A percentile compares a stretch with the other conserved stretches of the same genome.
Evolutionary conservation across 352 stramenopile genomes (phyloP).

Genomic region (Globisporangium cederbergense): DNA sequence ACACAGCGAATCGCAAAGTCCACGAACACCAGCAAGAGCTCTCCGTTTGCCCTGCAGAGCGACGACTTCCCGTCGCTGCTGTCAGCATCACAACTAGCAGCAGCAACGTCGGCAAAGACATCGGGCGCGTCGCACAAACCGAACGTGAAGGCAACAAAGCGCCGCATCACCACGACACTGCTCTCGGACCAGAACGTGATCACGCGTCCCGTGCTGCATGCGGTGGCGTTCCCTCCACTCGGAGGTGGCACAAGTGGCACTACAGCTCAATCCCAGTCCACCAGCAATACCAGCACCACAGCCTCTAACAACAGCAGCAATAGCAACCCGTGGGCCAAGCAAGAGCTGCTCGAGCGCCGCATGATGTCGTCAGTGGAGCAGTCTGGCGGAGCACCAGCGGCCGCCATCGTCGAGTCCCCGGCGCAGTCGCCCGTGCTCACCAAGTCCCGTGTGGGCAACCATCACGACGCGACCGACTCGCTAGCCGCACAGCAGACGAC

Average conservation of each 20-base stretch:
- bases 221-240: slow-evolving; percentile 31
- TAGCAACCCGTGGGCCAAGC: slow-evolving; percentile 34
- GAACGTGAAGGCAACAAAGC: slow-evolving; percentile 24
- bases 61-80: slow-evolving; percentile 38
- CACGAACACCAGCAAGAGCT: slow-evolving; percentile 3
- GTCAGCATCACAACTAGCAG: background rate
- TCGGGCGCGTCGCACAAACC: background rate
- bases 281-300: background rate
- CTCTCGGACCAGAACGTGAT: slow-evolving; percentile 29
- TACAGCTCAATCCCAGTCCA: background rate
- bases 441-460: background rate
- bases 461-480: background rate
- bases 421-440: background rate
- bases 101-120: background rate
- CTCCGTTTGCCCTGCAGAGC: slow-evolving; percentile 22
- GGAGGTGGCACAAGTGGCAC: background rate
- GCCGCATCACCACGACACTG: slow-evolving; percentile 47
- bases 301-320: no score
- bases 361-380: slow-evolving; percentile 23
- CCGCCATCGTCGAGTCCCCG: background rate
- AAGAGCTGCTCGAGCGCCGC: slow-evolving; percentile 42
- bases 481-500: background rate
- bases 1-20: background rate
- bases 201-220: slow-evolving; percentile 23
- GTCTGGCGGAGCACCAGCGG: background rate